Conservation (phyloP, 106 monocot genomes). For the Dendrobium officinale region DNA sequence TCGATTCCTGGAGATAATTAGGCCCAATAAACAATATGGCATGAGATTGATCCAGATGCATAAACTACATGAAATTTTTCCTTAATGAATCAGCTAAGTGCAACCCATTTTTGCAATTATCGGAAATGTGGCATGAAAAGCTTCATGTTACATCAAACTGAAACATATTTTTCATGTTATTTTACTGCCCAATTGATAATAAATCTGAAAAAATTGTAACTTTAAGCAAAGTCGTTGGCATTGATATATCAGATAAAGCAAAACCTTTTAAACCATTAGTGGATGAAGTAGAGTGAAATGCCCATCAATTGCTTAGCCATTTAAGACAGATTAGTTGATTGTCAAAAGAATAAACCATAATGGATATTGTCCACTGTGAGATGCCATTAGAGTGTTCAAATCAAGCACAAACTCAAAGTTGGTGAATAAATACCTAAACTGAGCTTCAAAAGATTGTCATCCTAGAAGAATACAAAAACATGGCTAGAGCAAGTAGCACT, state of each 20-base stretch:
- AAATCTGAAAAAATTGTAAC: not conserved
- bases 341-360: not conserved
- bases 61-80: not conserved
- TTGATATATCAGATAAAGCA: not conserved
- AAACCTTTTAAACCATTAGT: not conserved
- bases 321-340: not conserved
- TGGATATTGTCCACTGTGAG: not conserved
- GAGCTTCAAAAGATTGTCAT: not conserved
- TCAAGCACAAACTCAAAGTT: not conserved
- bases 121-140: not conserved
- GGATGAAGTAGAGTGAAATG: not conserved
- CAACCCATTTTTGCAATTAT: not conserved
- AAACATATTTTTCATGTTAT: conserved; percentile 1
- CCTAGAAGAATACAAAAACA: not conserved
- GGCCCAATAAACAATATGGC: not conserved
- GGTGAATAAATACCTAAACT: not conserved
- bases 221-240: not conserved
- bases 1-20: conserved; percentile 26
- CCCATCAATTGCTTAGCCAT: not conserved
- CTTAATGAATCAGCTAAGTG: not conserved
- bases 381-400: not conserved
- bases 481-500: not conserved
- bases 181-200: not conserved
- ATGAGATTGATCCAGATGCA: not conserved
- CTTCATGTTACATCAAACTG: not conserved